Conservation (phyloP, 2,329 filamentous ascomycete species). For the Colletotrichum sp. region DNA sequence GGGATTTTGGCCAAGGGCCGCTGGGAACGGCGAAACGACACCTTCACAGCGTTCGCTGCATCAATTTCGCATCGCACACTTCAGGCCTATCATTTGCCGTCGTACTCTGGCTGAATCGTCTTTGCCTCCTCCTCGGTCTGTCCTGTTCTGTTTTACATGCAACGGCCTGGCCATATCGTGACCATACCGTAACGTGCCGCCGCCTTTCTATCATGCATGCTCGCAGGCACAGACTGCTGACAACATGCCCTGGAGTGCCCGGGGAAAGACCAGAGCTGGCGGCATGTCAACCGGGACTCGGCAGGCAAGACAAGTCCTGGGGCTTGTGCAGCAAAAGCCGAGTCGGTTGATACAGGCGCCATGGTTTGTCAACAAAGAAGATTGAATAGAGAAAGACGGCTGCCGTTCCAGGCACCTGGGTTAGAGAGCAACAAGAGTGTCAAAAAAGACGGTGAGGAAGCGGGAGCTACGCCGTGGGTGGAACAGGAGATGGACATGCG, state of each 20-base stretch:
- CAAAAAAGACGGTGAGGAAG: conserved; percentile 16
- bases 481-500: conserved; percentile 6
- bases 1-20: neutral
- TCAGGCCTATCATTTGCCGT: neutral
- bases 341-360: neutral
- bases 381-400: neutral
- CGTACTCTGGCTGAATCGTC: neutral
- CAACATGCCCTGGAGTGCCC: neutral
- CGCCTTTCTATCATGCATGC: neutral
- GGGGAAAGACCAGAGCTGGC: neutral
- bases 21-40: neutral
- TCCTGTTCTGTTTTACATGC: neutral
- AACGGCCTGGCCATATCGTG: neutral
- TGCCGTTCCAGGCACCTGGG: neutral
- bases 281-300: neutral
- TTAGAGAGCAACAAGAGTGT: conserved; percentile 1
- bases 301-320: neutral
- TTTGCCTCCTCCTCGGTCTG: neutral
- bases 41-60: neutral
- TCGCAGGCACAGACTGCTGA: neutral
- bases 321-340: neutral
- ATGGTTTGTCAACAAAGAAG: neutral
- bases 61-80: neutral
- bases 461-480: conserved; percentile 2
- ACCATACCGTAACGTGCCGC: neutral